Percentiles rank a stretch among this genome's conserved stretches.
phyloP scores from a whole-genome alignment of 2,329 filamentous ascomycete species.

The Paramyrothecium sp. region DNA sequence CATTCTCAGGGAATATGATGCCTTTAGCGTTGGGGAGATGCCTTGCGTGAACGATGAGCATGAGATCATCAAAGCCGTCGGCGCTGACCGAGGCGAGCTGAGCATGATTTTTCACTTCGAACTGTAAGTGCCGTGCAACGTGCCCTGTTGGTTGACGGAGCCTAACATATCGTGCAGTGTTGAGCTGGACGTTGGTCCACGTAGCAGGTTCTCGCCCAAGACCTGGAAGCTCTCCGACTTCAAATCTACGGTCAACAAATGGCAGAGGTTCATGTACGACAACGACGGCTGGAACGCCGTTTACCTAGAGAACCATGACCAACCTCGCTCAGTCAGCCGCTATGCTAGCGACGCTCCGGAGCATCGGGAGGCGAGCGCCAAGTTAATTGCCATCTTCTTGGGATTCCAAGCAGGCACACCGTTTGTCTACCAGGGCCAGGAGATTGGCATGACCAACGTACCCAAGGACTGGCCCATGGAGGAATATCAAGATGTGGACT shows the following conservation, averaged over 20 bases:
- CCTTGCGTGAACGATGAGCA: constrained; percentile 40
- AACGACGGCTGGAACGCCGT: constrained; percentile 64
- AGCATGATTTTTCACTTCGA: constrained; percentile 77
- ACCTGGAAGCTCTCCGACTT: constrained; percentile 49
- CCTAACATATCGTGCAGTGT: constrained; percentile 30
- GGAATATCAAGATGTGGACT: constrained; percentile 69
- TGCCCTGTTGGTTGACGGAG: too few relatives aligned
- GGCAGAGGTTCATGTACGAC: constrained; percentile 59
- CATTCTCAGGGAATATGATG: constrained; percentile 44
- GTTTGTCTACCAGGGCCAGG: constrained; percentile 70
- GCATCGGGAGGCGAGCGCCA: constrained; percentile 49
- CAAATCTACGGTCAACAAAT: constrained; percentile 52
- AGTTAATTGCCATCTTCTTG: constrained; percentile 59
- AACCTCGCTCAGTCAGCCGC: constrained; percentile 57
- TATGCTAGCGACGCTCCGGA: constrained; percentile 50
- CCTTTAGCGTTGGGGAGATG: constrained; percentile 53
- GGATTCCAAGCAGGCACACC: constrained; percentile 60
- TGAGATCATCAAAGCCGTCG: constrained; percentile 48
- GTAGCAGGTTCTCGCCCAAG: constrained; percentile 40
- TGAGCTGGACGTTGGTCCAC: constrained; percentile 44
- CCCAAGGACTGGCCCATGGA: constrained; percentile 59
- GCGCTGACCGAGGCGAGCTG: constrained; percentile 55
- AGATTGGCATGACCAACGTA: constrained; percentile 66
- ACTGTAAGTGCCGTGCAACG: constrained; percentile 35
- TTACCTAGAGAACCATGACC: constrained; percentile 67